Evolutionary conservation across 352 stramenopile species (phyloP).

Genomic region (Lagenidium sp.): DNA sequence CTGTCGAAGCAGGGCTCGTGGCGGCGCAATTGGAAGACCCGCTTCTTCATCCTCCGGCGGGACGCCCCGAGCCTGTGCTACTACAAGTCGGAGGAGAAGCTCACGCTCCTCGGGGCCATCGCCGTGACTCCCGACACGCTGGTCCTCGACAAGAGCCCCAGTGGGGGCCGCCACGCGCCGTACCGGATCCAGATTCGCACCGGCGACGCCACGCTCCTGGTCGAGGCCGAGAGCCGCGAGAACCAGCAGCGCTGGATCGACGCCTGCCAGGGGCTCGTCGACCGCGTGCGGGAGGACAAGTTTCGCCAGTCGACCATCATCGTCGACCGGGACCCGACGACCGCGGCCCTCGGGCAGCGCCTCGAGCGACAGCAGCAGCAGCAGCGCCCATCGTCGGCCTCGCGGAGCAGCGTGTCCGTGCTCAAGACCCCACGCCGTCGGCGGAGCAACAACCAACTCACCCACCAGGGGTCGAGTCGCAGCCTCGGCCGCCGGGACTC

Average conservation of each 20-base stretch:
- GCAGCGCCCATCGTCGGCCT: neutral
- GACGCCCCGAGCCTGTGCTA: slow-evolving; percentile 73
- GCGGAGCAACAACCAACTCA: slow-evolving; percentile 1
- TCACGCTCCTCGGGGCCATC: slow-evolving; percentile 66
- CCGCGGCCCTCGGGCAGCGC: neutral
- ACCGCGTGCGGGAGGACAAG: slow-evolving; percentile 53
- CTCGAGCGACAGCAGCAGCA: neutral
- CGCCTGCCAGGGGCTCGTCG: slow-evolving; percentile 52
- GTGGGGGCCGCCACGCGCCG: slow-evolving; percentile 31
- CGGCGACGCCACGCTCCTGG: slow-evolving; percentile 37
- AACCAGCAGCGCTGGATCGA: slow-evolving; percentile 66
- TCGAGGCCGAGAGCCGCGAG: slow-evolving; percentile 58
- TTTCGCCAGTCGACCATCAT: slow-evolving; percentile 28
- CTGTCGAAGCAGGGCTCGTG: slow-evolving; percentile 77
- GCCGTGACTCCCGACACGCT: slow-evolving; percentile 63
- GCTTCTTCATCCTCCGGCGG: slow-evolving; percentile 73
- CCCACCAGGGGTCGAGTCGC: neutral
- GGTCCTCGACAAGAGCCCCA: slow-evolving; percentile 53
- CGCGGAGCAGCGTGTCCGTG: neutral
- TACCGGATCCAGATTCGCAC: slow-evolving; percentile 68
- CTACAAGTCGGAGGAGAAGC: slow-evolving; percentile 77
- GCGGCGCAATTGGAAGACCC: slow-evolving; percentile 82
- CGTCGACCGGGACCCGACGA: slow-evolving; percentile 13
- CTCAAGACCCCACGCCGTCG: slow-evolving; percentile 2
- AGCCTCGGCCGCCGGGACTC: neutral